Evolutionary conservation across 139 green algal species (phyloP), one percentile per base, ranked within the genome.

Genomic region (Edaphochlamys debaryana): DNA sequence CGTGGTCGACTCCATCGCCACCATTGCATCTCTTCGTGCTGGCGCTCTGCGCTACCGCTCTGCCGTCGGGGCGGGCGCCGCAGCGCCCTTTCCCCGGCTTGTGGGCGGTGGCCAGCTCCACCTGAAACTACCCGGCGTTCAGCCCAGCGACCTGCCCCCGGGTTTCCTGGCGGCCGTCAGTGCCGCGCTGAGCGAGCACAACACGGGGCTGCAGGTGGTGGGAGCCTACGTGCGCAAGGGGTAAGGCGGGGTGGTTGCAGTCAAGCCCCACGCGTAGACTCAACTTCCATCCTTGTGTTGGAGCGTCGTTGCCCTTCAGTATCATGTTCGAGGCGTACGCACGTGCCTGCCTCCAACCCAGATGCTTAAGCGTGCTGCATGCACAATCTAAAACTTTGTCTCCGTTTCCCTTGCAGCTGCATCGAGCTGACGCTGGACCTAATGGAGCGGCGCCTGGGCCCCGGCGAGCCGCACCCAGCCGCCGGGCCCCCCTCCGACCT

Each of bases 401-500:
- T 20, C 19, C 19, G 9, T 62, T 20, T 15, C 52, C 62, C 9
- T n/a, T 25, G 72, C 50, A 79, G 73, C 15, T 81, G 75, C 17
- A 58, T 81, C 6, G 60, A 81, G 60, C 60, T 81, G 0, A 81
- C 75, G 17, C 38, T 81, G 60, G 75, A 81, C 41, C 60, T 81
- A 8, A 23, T 81, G n/a, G 60, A 71, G 30, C 32, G 37, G 54
- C 54, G 54, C 13, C 23, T 6, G 54, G 15, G 22, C 22, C 5
- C 54, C 19, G 54, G 54, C 13, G 30, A 6, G 15, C 22, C 19
- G 54, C 54, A 6, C 6, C 22, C 15, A 30, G 54, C 9, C 54
- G 23, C 15, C 5, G 20, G 54, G 15, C 54, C 13, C 54, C n/a
- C n/a, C n/a, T n/a, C n/a, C n/a, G n/a, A n/a, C n/a, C n/a, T n/a